Evolutionary conservation across 2,329 filamentous ascomycete genomes (phyloP).

Genomic region (Penicillium sp.): DNA sequence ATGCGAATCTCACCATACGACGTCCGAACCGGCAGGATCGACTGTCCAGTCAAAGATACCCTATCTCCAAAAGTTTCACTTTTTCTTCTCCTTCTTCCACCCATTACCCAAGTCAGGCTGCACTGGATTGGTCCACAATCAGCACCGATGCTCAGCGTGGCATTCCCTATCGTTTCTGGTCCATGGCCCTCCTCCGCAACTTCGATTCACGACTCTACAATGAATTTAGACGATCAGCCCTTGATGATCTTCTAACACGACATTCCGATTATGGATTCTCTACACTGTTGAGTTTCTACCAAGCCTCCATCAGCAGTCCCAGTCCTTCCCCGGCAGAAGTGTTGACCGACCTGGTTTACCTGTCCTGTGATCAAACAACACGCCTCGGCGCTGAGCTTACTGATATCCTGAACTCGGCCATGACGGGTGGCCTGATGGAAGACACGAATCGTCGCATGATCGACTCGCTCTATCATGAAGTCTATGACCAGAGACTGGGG

Average conservation of each 20-base stretch:
- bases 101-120: slow-evolving; percentile 39
- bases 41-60: slow-evolving; percentile 23
- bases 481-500: slow-evolving; percentile 9
- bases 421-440: slow-evolving; percentile 46
- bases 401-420: slow-evolving; percentile 2
- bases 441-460: slow-evolving; percentile 43
- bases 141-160: slow-evolving; percentile 46
- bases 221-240: slow-evolving; percentile 63
- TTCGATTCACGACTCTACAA: slow-evolving; percentile 71
- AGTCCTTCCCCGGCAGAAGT: slow-evolving; percentile 49
- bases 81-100: slow-evolving; percentile 43
- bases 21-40: neutral
- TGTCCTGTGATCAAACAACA: slow-evolving; percentile 35
- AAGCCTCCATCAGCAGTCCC: slow-evolving; percentile 49
- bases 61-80: slow-evolving; percentile 38
- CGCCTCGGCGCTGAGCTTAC: neutral
- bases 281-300: slow-evolving; percentile 61
- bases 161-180: slow-evolving; percentile 69
- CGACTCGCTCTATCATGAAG: slow-evolving; percentile 10
- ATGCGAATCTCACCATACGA: neutral
- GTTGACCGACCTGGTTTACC: slow-evolving; percentile 50
- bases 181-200: slow-evolving; percentile 63
- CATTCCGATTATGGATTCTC: slow-evolving; percentile 53
- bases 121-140: slow-evolving; percentile 13
- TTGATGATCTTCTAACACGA: slow-evolving; percentile 55